Evolutionary conservation across 371 early-diverging fungal species (phyloP), one percentile per base, ranked within the genome.

Genomic region (Batkoa obscura): DNA sequence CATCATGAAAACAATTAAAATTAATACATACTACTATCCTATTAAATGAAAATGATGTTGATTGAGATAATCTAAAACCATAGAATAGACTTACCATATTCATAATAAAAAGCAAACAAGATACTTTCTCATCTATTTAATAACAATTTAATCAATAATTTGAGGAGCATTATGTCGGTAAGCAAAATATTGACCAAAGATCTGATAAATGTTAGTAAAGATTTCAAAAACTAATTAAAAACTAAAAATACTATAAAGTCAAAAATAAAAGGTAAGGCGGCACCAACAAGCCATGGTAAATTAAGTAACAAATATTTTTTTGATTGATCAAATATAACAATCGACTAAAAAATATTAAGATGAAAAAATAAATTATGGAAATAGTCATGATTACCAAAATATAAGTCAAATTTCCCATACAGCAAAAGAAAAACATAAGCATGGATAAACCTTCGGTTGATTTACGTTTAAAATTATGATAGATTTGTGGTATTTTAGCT

Each of bases 361-460:
- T 52, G 15, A 52, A n/a, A 4, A 36, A 37, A 3, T 3, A 13
- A 13, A 10, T 37, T 23, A 32, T 32, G 9, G 8, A 4, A 45
- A 45, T 15, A 41, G 13, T 15, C 4, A 13, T 5, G 38, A 5
- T 47, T 55, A 59, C 59, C 59, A 43, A 41, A 52, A 62, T 60
- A 52, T 79, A 90, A 2, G 88, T 79, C 4, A 81, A 53, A 68
- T 91, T 91, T 37, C 88, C 90, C 15, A 81, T 58, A n/a, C 86
- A 78, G 43, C 87, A 81, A 67, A 83, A 81, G 31, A 79, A 56
- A 64, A 91, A 90, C 83, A 91, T 84, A 58, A 69, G 66, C 50
- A 87, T 60, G 12, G 81, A 74, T 39, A 91, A 66, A 0, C 90
- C 89, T 57, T 84, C 78, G 3, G 76, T 76, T 13, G 85, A 82